phyloP scores from a whole-genome alignment of 1,284 basidiomycete species.

The Amylostereum areolatum region DNA sequence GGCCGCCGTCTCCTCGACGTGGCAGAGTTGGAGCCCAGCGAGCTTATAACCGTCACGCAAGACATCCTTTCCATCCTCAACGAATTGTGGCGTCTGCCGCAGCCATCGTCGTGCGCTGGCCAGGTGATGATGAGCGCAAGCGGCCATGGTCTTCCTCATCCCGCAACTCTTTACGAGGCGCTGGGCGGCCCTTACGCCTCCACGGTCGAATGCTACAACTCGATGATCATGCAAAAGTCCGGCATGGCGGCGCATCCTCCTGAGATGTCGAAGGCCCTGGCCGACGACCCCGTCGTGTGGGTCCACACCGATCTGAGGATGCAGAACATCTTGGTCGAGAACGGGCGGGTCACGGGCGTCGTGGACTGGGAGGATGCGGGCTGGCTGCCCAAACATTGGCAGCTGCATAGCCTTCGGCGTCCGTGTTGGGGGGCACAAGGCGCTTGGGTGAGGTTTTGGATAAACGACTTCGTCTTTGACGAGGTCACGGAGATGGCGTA shows the following conservation, averaged over 20 bases:
- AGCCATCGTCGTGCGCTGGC: conserved; percentile 10
- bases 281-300: conserved; percentile 13
- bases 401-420: background rate
- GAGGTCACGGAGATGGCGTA: no score
- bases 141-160: conserved; percentile 18
- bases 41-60: conserved; percentile 5
- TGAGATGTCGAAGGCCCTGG: conserved; percentile 5
- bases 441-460: background rate
- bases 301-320: conserved; percentile 18
- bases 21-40: background rate
- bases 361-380: conserved; percentile 23
- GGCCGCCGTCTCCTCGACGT: conserved; percentile 10
- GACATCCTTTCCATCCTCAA: conserved; percentile 13
- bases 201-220: conserved; percentile 13
- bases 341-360: conserved; percentile 17
- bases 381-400: conserved; percentile 13
- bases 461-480: no score
- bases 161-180: conserved; percentile 9
- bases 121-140: conserved; percentile 19
- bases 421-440: background rate
- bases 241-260: background rate
- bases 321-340: conserved; percentile 17
- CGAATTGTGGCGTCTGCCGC: conserved; percentile 14
- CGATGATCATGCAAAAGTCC: conserved; percentile 5
- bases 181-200: conserved; percentile 14